These are phyloP conservation scores for Eucalyptus polybractea DNA, from an alignment of 345 rosid genomes.

Conservation along the genomic window DNA sequence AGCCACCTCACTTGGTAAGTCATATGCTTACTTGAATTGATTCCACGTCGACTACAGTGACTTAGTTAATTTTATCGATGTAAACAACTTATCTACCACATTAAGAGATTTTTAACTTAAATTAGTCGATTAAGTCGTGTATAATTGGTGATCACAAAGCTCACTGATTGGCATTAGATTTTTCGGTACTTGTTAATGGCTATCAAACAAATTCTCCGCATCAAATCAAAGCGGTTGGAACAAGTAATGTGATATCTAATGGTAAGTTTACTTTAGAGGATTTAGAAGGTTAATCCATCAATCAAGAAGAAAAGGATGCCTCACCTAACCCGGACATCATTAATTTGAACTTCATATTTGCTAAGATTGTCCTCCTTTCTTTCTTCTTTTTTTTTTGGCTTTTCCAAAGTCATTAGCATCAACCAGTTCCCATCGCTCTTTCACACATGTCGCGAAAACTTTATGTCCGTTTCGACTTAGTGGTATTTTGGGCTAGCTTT, in stretches of 20 bases:
- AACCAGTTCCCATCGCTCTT: neutral
- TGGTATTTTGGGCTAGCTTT: neutral
- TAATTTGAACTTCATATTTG: neutral
- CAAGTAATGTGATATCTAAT: neutral
- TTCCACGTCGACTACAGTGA: neutral
- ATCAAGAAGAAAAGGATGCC: neutral
- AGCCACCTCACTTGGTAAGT: neutral
- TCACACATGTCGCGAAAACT: fast-evolving
- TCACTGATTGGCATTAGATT: neutral
- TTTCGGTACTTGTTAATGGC: neutral
- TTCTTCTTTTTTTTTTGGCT: no score
- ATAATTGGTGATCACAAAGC: neutral
- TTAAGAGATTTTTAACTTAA: neutral
- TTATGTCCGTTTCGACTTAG: neutral
- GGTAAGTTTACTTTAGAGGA: neutral
- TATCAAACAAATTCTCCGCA: neutral
- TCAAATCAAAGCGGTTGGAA: neutral
- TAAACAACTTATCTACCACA: neutral
- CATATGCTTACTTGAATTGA: neutral
- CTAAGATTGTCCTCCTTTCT: neutral
- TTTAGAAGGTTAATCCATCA: neutral
- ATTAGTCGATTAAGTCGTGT: neutral
- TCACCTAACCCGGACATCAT: neutral
- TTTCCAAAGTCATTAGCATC: neutral
- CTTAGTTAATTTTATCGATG: neutral